Evolutionary conservation across 345 rosid genomes (phyloP).

Genomic region (Punica granatum): DNA sequence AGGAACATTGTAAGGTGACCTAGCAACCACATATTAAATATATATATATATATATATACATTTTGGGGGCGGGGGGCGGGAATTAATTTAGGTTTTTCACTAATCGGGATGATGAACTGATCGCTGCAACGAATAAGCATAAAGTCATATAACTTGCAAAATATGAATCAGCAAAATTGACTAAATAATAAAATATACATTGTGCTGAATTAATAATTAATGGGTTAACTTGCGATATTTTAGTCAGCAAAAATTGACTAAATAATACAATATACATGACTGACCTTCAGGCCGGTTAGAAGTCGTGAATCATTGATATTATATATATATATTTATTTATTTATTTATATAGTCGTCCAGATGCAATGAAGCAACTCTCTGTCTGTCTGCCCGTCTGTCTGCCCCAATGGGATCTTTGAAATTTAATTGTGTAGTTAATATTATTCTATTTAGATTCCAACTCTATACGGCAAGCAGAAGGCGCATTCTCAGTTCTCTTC

Average conservation of each 20-base stretch:
- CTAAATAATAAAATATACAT: too few relatives aligned
- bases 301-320: too few relatives aligned
- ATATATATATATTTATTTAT: too few relatives aligned
- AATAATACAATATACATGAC: constrained; percentile 3
- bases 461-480: constrained; percentile 4
- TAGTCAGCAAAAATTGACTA: too few relatives aligned
- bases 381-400: background rate
- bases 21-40: background rate
- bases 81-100: background rate
- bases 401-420: background rate
- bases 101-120: background rate
- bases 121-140: background rate
- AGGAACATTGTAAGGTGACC: too few relatives aligned
- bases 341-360: background rate
- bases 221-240: too few relatives aligned
- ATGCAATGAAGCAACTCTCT: constrained; percentile 4
- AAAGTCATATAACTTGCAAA: background rate
- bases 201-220: too few relatives aligned
- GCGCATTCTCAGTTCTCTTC: background rate
- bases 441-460: background rate
- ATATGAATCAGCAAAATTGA: background rate
- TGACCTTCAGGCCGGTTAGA: too few relatives aligned
- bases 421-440: too few relatives aligned
- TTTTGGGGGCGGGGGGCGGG: too few relatives aligned
- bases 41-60: too few relatives aligned